Conservation (phyloP, 371 early-diverging fungal genomes). For the Mortierella sp. region DNA sequence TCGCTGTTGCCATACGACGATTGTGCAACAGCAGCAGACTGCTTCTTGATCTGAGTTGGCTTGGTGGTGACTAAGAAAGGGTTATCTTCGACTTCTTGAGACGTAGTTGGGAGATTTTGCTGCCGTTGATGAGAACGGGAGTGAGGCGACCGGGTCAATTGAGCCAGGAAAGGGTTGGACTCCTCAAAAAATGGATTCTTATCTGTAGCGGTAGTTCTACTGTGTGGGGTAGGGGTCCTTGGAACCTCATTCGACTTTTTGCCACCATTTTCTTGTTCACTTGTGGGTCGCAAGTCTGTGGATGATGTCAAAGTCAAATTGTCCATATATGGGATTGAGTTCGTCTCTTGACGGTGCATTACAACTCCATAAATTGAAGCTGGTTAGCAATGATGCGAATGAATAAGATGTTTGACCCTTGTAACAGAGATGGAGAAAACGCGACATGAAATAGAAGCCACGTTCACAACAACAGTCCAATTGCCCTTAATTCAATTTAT, state of each 20-base stretch:
- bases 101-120: background rate
- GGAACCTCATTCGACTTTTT: background rate
- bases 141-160: background rate
- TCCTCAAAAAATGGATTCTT: slow-evolving; percentile 17
- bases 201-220: background rate
- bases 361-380: background rate
- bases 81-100: slow-evolving; percentile 10
- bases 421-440: background rate
- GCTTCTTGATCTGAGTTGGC: background rate
- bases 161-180: slow-evolving; percentile 23
- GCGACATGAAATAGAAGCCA: slow-evolving; percentile 3
- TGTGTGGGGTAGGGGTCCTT: background rate
- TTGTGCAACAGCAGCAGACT: background rate
- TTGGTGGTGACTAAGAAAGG: slow-evolving; percentile 19
- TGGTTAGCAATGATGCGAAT: background rate
- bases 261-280: slow-evolving; percentile 9
- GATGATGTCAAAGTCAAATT: background rate
- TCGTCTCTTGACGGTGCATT: background rate
- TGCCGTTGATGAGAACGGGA: background rate
- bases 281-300: background rate
- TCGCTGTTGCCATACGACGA: background rate
- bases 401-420: background rate
- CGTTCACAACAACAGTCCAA: slow-evolving; percentile 3
- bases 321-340: background rate
- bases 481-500: background rate